A percentile compares a stretch with the other conserved stretches of the same genome.
Conservation (phyloP, 1,139 yeast species). For the Debaryomyces sp. region DNA sequence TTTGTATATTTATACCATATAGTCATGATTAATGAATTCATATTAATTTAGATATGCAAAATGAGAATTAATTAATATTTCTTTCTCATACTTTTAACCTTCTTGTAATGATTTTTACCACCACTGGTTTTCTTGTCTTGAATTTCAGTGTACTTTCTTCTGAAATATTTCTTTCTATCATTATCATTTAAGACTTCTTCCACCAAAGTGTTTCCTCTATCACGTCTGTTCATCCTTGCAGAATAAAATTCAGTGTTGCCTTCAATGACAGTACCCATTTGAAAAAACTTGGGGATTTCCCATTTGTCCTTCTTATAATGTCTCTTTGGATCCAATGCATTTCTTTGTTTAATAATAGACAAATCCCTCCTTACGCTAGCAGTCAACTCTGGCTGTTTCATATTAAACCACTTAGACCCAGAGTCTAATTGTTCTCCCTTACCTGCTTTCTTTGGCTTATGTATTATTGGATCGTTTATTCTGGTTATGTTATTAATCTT, state of each 20-base stretch:
- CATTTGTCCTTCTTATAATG: constrained; percentile 90
- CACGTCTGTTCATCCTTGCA: constrained; percentile 67
- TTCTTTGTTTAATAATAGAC: constrained; percentile 77
- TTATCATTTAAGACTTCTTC: constrained; percentile 81
- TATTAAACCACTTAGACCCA: constrained; percentile 76
- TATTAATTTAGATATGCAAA: constrained; percentile 2
- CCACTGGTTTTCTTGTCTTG: constrained; percentile 79
- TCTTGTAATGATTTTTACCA: constrained; percentile 67
- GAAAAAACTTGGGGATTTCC: constrained; percentile 79
- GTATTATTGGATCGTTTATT: constrained; percentile 55
- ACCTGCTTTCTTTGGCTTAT: constrained; percentile 17
- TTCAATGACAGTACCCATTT: constrained; percentile 85
- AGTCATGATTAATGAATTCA: constrained; percentile 7
- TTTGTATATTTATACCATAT: constrained; percentile 1
- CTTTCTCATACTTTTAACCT: constrained; percentile 62
- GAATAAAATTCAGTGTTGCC: constrained; percentile 80
- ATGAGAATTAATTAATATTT: constrained; percentile 32
- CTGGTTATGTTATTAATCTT: constrained; percentile 25
- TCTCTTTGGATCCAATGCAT: constrained; percentile 92
- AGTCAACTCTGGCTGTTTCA: constrained; percentile 81
- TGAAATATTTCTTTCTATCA: constrained; percentile 74
- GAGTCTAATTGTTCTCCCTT: constrained; percentile 32
- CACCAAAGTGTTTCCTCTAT: constrained; percentile 76
- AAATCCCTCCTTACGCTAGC: constrained; percentile 76
- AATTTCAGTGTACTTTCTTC: constrained; percentile 80